Evolutionary conservation across 176 grass and related monocot genomes (phyloP).

Genomic region (Ensete glaucum): DNA sequence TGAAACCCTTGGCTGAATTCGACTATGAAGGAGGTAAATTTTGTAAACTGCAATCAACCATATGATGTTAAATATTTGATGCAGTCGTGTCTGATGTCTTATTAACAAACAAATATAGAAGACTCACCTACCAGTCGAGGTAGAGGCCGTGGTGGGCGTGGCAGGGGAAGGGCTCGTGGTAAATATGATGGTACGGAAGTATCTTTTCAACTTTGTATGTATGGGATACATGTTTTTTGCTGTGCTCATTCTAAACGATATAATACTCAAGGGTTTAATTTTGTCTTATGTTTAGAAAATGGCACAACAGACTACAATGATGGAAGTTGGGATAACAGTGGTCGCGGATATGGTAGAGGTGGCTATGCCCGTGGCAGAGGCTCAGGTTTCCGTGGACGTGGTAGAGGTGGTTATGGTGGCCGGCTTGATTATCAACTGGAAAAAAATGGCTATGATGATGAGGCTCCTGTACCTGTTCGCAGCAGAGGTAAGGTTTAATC

Average conservation of each 20-base stretch:
- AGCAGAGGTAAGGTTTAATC: constrained; percentile 34
- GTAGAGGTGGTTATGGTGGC: constrained; percentile 37
- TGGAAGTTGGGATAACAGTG: constrained; percentile 41
- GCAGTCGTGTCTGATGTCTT: constrained; percentile 15
- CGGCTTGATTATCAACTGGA: constrained; percentile 72
- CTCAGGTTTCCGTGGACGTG: constrained; percentile 39
- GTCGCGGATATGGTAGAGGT: constrained; percentile 34
- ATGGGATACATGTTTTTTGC: too few relatives aligned
- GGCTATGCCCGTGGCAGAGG: constrained; percentile 54
- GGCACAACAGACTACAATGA: constrained; percentile 42
- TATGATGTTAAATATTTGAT: not conserved
- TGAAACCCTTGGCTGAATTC: not conserved
- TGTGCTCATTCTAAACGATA: not conserved
- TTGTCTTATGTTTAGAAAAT: constrained; percentile 34
- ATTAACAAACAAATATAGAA: constrained; percentile 41
- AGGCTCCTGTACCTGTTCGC: constrained; percentile 41
- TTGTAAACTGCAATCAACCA: not conserved
- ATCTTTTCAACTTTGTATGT: not conserved
- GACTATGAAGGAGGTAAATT: constrained; percentile 50
- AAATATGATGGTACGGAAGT: constrained; percentile 3
- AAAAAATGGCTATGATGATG: constrained; percentile 41
- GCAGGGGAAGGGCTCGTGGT: constrained; percentile 36
- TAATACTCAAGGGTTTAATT: not conserved
- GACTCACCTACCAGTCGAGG: constrained; percentile 48
- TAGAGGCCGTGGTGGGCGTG: constrained; percentile 56